Evolutionary conservation across 1,284 basidiomycete species (phyloP), one percentile per base, ranked within the genome.

Genomic region (Golubevia sp.): DNA sequence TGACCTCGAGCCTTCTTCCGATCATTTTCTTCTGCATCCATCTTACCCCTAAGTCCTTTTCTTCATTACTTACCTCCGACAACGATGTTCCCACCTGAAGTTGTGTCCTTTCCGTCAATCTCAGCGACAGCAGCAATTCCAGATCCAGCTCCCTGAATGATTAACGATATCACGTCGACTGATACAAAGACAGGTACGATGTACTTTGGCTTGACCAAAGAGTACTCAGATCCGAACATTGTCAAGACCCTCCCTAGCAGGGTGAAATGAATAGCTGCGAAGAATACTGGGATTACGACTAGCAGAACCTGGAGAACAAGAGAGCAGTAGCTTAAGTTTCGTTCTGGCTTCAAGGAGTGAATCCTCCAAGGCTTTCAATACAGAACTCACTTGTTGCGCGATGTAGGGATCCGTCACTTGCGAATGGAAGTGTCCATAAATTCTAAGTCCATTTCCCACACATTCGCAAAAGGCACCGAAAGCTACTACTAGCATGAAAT

Each of bases 151-250:
- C 67, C 73, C 48, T 76, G 73, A 4, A 76, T 56, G 1, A 62
- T 59, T 8, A 74, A 53, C 7, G 67, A 70, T 1, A 59, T 50
- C 3, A 74, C 61, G 53, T 76, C 73, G 25, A 76, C 55, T 5
- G 55, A 49, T 5, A 76, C 73, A 44, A 76, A 76, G 30, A 71
- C 58, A 2, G 73, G 73, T 49, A 70, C 54, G n/a, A 76, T 59
- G 24, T 64, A 57, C 5, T 57, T 52, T 2, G 73, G 72, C 20
- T 52, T 59, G 20, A 76, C 51, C 7, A 63, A 48, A 13, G 62
- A 57, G 50, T 64, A 64, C 26, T 60, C 44, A 0, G 66, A 62
- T 25, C 62, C 62, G 26, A 73, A 74, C 18, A 68, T 52, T 13
- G 54, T 54, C 7, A 54, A 25, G 11, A 73, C n/a, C n/a, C 60